phyloP scores from a whole-genome alignment of 192 early-diverging fungal genomes.

The Backusella tarrabulga region DNA sequence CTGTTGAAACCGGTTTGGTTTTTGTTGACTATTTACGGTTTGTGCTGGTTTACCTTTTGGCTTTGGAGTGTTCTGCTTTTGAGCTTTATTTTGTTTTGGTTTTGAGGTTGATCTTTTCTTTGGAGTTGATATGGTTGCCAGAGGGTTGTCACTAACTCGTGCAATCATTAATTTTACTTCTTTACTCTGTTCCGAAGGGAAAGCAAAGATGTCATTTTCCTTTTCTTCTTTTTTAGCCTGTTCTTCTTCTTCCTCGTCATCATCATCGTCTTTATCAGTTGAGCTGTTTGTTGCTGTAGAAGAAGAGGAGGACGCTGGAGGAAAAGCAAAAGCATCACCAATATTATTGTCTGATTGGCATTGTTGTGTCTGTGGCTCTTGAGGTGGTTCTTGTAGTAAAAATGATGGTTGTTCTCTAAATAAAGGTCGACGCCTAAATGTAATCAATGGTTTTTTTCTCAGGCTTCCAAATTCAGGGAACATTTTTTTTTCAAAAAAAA shows the following conservation, averaged over 20 bases:
- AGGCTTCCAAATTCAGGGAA: constrained; percentile 4
- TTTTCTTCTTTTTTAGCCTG: neutral
- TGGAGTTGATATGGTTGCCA: neutral
- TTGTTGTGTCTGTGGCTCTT: neutral
- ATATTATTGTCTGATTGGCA: neutral
- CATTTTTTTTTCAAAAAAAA: neutral
- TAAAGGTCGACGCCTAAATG: neutral
- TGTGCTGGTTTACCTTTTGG: neutral
- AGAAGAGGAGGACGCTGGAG: neutral
- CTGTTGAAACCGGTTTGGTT: neutral
- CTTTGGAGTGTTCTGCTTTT: neutral
- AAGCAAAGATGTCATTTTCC: neutral
- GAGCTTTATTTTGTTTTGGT: neutral
- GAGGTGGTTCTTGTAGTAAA: neutral
- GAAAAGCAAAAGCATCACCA: neutral
- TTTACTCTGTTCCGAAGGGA: neutral
- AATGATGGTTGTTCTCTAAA: neutral
- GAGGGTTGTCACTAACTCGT: neutral
- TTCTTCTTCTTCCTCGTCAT: neutral
- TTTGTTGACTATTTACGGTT: neutral
- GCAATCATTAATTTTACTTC: constrained; percentile 13
- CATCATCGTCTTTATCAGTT: neutral
- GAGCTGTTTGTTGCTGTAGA: neutral
- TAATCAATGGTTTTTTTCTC: neutral
- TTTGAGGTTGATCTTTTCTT: neutral